Conservation (phyloP, 73 alveolate species). For the Stentor roeselii region DNA sequence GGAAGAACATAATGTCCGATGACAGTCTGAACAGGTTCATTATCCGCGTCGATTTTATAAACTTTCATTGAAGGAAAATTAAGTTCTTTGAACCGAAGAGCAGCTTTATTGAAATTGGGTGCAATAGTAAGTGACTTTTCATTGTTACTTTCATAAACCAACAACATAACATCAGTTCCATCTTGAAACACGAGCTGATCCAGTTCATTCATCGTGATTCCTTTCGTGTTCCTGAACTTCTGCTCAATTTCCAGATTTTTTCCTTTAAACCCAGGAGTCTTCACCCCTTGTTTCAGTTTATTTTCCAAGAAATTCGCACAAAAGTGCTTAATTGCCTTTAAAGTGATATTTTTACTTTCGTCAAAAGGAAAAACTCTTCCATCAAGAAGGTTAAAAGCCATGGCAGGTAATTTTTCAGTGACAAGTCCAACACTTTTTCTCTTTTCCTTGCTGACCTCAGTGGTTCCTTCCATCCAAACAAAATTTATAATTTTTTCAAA, state of each 20-base stretch:
- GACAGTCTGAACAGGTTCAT: conserved; percentile 15
- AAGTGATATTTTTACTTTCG: background rate
- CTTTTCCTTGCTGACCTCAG: background rate
- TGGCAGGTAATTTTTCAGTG: background rate
- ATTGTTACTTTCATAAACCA: background rate
- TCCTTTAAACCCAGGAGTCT: background rate
- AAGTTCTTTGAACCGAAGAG: background rate
- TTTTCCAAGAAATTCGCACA: background rate
- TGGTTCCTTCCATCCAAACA: conserved; percentile 13
- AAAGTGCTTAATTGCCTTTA: background rate
- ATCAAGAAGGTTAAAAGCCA: conserved; percentile 22
- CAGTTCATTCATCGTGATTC: background rate
- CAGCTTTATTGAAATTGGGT: conserved; percentile 21
- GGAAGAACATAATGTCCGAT: background rate
- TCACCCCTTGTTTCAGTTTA: background rate
- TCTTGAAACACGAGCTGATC: background rate
- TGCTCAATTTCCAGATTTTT: background rate
- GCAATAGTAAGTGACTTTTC: background rate
- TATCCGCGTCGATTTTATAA: conserved; percentile 15
- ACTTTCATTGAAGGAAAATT: conserved; percentile 6
- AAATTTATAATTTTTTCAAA: background rate
- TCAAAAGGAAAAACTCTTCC: conserved; percentile 8
- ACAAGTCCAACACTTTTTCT: background rate
- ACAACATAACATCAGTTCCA: conserved; percentile 6
- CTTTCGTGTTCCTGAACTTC: background rate